Evolutionary conservation across 106 monocot genomes (phyloP).

Genomic region (Posidonia australis): DNA sequence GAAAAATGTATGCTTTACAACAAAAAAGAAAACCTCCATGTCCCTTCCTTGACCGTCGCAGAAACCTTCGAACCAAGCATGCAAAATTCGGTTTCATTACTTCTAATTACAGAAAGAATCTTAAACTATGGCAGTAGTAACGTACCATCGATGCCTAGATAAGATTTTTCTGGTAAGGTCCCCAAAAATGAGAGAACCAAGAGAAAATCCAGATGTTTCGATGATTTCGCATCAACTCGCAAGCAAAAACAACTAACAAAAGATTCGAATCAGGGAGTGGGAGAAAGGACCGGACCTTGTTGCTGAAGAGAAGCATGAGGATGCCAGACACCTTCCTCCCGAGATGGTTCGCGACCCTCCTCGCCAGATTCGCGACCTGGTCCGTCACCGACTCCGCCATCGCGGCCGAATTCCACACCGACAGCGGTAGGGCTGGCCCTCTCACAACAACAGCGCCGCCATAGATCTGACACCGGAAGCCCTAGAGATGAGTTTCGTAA

Average conservation of each 20-base stretch:
- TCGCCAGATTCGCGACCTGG: constrained; percentile 17
- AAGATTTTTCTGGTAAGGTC: no score
- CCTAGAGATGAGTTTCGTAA: no score
- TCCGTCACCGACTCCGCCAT: constrained; percentile 21
- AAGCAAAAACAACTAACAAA: not conserved
- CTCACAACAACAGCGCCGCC: not conserved
- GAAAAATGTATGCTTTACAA: not conserved
- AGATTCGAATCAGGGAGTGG: not conserved
- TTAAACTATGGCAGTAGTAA: no score
- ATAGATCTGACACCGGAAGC: not conserved
- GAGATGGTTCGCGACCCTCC: constrained; percentile 13
- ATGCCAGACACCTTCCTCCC: constrained; percentile 15
- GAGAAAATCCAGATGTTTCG: no score
- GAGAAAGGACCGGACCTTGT: constrained; percentile 9
- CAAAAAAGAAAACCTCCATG: not conserved
- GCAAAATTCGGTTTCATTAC: no score
- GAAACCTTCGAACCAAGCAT: not conserved
- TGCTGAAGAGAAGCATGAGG: constrained; percentile 23
- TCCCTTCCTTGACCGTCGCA: not conserved
- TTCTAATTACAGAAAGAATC: no score
- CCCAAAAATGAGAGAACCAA: no score
- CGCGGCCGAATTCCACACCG: not conserved
- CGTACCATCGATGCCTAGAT: no score
- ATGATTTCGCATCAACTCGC: no score
- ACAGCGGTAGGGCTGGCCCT: not conserved